A percentile compares a stretch with the other conserved stretches of the same genome.
Conservation (phyloP, 441 rosid species). For the Isatis lusitanica region DNA sequence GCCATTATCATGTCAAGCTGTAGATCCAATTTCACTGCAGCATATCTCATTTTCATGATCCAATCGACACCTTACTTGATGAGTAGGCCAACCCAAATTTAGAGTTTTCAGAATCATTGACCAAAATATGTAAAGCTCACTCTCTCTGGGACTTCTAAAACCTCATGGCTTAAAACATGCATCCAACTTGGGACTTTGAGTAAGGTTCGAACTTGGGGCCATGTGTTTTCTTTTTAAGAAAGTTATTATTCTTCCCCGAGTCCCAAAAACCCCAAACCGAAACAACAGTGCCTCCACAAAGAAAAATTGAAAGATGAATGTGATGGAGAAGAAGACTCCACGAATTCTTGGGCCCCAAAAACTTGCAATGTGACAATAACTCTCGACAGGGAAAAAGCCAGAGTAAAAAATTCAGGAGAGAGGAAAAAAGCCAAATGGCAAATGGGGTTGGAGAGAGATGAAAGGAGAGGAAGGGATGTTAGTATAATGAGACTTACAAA, state of each 20-base stretch:
- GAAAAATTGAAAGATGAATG: neutral
- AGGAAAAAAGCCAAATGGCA: conserved; percentile 1
- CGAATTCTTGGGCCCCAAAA: conserved; percentile 16
- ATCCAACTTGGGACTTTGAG: neutral
- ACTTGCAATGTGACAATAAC: conserved; percentile 26
- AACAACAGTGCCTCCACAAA: neutral
- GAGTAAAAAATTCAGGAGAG: conserved; percentile 1
- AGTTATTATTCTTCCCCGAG: neutral
- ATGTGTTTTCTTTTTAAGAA: neutral
- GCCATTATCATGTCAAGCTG: conserved; percentile 30
- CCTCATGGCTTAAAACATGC: neutral
- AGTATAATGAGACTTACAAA: conserved; percentile 5
- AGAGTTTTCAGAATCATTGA: neutral
- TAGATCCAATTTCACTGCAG: conserved; percentile 21
- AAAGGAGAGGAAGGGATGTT: conserved; percentile 17
- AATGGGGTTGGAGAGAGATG: conserved; percentile 24
- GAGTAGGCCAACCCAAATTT: conserved; percentile 7
- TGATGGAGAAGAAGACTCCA: conserved; percentile 23
- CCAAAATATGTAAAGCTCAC: neutral
- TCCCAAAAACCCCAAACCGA: neutral
- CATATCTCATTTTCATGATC: conserved; percentile 28
- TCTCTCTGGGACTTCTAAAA: neutral
- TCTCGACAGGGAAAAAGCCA: conserved; percentile 24
- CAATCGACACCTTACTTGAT: neutral
- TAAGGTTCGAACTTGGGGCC: neutral